Percentiles rank a stretch among this genome's conserved stretches.
phyloP scores from a whole-genome alignment of 192 early-diverging fungal genomes.

The Coemansia reversa region DNA sequence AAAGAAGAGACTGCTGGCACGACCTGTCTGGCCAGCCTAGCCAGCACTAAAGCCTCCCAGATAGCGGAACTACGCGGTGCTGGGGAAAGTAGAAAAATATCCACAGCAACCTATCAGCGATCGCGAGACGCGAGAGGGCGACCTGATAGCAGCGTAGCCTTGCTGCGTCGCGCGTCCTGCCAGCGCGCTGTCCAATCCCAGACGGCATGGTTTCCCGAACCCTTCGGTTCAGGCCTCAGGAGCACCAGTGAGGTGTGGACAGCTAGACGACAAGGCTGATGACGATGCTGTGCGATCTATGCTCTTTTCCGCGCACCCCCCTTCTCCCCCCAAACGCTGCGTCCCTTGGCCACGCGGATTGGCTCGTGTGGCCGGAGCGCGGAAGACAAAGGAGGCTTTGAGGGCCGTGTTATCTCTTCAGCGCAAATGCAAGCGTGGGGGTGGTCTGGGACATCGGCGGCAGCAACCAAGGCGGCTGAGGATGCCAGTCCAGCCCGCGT shows the following conservation, averaged over 20 bases:
- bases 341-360: slow-evolving; percentile 4
- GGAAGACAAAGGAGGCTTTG: slow-evolving; percentile 15
- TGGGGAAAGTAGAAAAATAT: background rate
- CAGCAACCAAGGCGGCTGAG: slow-evolving; percentile 10
- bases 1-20: background rate
- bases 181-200: background rate
- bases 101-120: background rate
- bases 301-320: background rate
- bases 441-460: slow-evolving; percentile 9
- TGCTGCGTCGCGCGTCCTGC: background rate
- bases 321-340: slow-evolving; percentile 1
- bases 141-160: background rate
- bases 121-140: background rate
- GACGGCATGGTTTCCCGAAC: background rate
- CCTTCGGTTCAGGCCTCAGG: background rate
- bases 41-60: background rate
- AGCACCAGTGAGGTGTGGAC: background rate
- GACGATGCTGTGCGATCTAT: background rate
- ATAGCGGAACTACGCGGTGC: background rate
- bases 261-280: background rate
- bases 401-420: slow-evolving; percentile 12
- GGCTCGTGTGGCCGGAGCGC: slow-evolving; percentile 8
- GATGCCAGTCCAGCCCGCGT: background rate
- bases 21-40: background rate
- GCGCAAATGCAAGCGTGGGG: background rate